Evolutionary conservation across 768 basidiomycete genomes (phyloP), one percentile per base, ranked within the genome.

Genomic region (Tulasnella sp.): DNA sequence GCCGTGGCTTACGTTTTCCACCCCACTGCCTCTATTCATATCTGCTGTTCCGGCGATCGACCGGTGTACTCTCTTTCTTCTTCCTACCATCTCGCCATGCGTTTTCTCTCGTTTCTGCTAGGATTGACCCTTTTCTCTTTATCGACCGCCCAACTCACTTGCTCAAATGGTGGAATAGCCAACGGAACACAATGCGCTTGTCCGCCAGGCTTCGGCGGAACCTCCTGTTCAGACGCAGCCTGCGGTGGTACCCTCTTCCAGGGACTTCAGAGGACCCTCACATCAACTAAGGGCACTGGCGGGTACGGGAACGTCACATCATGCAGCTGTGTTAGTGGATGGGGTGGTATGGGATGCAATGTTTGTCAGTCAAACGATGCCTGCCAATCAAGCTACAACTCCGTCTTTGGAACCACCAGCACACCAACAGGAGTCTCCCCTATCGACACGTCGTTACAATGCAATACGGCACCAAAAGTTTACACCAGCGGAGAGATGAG

Each of bases 191-290:
- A 68, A 23, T 94, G 92, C 68, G 70, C 77, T 23, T 96, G 93
- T 70, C 91, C 90, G 3, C 78, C 80, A 23, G 91, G 91, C 11
- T 90, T 88, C 67, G 86, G 86, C 10, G 88, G 86, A 5, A 56
- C 79, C 26, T 78, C 77, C 21, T 92, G 90, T 67, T 76, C 80
- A 1, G 75, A 79, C 59, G 80, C 86, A 0, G 81, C 77, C 1
- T 96, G 93, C 62, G 87, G 87, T 10, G 89, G 89, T 1, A 85
- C 81, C 53, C 80, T 95, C 45, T 90, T 86, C 68, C 82, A 90
- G 66, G 86, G 84, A 56, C 69, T 79, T 2, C 68, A 74, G 51
- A 78, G 83, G n/a, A 70, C 81, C 42, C 69, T 85, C 50, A 71
- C 79, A 11, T 67, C 77, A 29, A 68, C 74, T 41, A 68, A 5